Percentiles rank a stretch among this genome's conserved stretches.
These are phyloP conservation scores for Blastocystis sp. DNA, from an alignment of 352 stramenopile species.

Conservation along the genomic window DNA sequence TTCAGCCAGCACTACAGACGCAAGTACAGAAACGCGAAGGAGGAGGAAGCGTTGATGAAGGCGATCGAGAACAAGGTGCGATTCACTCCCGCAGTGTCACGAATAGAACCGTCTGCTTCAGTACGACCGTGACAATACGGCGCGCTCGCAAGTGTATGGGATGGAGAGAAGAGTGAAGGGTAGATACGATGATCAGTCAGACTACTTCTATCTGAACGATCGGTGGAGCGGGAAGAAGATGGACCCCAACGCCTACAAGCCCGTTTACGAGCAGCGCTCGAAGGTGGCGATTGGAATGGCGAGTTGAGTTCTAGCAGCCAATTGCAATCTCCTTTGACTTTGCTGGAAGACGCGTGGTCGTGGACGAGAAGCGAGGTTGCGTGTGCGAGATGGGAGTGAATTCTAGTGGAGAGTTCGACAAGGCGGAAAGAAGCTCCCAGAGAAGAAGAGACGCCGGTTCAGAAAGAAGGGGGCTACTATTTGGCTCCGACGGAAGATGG, in stretches of 20 bases:
- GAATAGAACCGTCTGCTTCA: slow-evolving; percentile 50
- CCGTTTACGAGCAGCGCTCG: slow-evolving; percentile 42
- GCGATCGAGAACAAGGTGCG: slow-evolving; percentile 51
- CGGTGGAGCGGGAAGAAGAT: slow-evolving; percentile 35
- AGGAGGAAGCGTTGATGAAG: slow-evolving; percentile 32
- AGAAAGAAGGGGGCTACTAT: slow-evolving; percentile 53
- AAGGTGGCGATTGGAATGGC: not conserved
- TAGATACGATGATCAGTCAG: slow-evolving; percentile 47
- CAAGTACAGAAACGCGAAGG: not conserved
- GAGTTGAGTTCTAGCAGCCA: slow-evolving; percentile 24
- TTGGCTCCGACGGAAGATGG: not conserved
- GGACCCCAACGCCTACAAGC: slow-evolving; percentile 20
- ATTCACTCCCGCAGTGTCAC: not conserved
- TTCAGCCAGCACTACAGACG: slow-evolving; percentile 36
- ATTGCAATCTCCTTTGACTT: slow-evolving; percentile 64
- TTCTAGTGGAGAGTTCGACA: slow-evolving; percentile 15
- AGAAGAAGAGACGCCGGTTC: not conserved
- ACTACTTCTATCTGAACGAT: slow-evolving; percentile 65
- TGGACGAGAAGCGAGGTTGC: slow-evolving; percentile 41
- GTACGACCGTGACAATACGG: slow-evolving; percentile 51
- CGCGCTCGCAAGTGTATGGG: slow-evolving; percentile 52
- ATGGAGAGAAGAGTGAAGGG: not conserved
- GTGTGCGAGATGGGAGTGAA: not conserved
- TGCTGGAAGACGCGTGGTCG: slow-evolving; percentile 30
- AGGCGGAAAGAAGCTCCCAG: not conserved